Percentiles rank a stretch among this genome's conserved stretches.
Conservation (phyloP, 768 basidiomycete genomes). For the Russula dissimulans region DNA sequence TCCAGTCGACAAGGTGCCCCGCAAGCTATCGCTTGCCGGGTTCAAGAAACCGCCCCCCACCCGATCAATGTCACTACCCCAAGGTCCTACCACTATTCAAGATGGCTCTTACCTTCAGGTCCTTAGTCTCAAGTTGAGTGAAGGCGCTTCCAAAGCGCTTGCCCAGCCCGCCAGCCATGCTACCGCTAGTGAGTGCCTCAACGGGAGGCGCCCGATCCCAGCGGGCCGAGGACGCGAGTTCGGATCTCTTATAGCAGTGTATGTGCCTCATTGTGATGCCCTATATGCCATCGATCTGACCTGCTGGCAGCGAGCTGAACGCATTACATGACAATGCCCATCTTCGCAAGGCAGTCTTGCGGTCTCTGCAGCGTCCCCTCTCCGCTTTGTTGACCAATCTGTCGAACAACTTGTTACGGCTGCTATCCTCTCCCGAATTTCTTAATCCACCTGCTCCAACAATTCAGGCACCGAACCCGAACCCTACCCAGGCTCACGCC, state of each 20-base stretch:
- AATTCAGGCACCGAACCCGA: conserved; percentile 42
- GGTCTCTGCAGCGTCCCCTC: conserved; percentile 66
- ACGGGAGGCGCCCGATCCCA: conserved; percentile 67
- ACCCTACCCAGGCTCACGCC: conserved; percentile 63
- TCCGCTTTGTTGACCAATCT: conserved; percentile 66
- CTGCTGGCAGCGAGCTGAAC: conserved; percentile 51
- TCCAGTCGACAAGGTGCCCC: conserved; percentile 36
- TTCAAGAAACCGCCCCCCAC: conserved; percentile 52
- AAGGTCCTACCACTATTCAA: conserved; percentile 44
- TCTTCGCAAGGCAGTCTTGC: conserved; percentile 58
- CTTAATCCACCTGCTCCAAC: conserved; percentile 42
- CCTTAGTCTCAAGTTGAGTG: conserved; percentile 67
- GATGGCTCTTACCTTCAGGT: conserved; percentile 76
- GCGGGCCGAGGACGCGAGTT: conserved; percentile 58
- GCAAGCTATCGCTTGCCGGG: conserved; percentile 49
- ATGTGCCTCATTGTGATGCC: conserved; percentile 26
- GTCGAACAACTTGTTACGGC: conserved; percentile 55
- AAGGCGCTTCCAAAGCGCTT: conserved; percentile 71
- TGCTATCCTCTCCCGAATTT: conserved; percentile 58
- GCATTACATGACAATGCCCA: conserved; percentile 55
- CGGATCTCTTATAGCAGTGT: conserved; percentile 64
- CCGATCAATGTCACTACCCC: conserved; percentile 26
- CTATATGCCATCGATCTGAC: not conserved
- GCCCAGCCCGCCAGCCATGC: conserved; percentile 52
- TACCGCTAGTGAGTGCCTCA: conserved; percentile 41